Percentiles rank a stretch among this genome's conserved stretches.
phyloP scores from a whole-genome alignment of 352 stramenopile species.

The Globisporangium rhizosaccharum region DNA sequence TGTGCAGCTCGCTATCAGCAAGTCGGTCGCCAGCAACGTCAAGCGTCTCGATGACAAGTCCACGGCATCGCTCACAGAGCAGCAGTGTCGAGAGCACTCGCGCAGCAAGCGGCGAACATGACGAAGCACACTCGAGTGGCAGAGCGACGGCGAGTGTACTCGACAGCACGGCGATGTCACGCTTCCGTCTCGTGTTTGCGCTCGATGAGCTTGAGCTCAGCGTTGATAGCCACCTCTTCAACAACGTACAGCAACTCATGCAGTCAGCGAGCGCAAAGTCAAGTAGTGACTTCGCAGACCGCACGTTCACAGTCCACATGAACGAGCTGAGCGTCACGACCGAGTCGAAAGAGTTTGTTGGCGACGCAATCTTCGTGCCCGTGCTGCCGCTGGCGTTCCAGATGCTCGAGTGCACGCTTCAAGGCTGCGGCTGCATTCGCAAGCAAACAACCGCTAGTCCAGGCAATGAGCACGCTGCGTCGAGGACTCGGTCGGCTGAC shows the following conservation, averaged over 20 bases:
- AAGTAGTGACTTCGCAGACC: slow-evolving; percentile 3
- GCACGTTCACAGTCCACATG: slow-evolving; percentile 24
- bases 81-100: neutral
- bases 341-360: slow-evolving; percentile 58
- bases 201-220: slow-evolving; percentile 52
- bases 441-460: slow-evolving; percentile 2
- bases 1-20: slow-evolving; percentile 18
- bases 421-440: slow-evolving; percentile 45
- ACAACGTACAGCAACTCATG: slow-evolving; percentile 30
- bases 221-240: slow-evolving; percentile 29
- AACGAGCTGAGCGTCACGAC: slow-evolving; percentile 45
- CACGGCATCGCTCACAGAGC: neutral
- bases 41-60: neutral
- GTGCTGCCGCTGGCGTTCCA: slow-evolving; percentile 59
- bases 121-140: neutral
- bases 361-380: slow-evolving; percentile 57
- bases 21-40: slow-evolving; percentile 15
- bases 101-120: neutral
- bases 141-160: neutral
- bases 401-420: slow-evolving; percentile 64
- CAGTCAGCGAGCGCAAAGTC: neutral
- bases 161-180: slow-evolving; percentile 17
- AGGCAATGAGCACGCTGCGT: neutral
- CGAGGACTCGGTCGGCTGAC: neutral
- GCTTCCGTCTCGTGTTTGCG: slow-evolving; percentile 33